Evolutionary conservation across 176 grass and related monocot genomes (phyloP), one percentile per base, ranked within the genome.

Genomic region (Hordeum vulgare): DNA sequence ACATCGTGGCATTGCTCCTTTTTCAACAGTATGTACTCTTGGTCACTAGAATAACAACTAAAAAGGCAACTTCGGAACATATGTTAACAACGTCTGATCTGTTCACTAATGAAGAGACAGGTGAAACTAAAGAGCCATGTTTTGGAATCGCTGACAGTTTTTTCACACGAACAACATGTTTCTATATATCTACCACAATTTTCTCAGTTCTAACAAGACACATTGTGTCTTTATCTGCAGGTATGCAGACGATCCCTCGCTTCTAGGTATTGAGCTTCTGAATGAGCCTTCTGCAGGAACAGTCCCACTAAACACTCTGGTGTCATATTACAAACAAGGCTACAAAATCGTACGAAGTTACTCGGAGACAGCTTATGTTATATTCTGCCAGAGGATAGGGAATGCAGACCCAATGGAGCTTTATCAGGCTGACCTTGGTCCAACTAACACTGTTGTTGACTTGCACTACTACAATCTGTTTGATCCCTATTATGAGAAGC

Each of bases 401-500:
- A 89, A 92, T 68, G 89, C 90, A 87, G 92, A 97, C 66, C 90
- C 94, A 71, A 87, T 90, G 26, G 94, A 97, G 80, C 84, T 97
- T 91, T 92, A 88, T 79, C 56, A 94, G 59, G 88, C 88, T 68
- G 90, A 94, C 73, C 83, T 94, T 33, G 88, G 92, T 56, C 21
- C 76, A 77, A 88, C 80, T 86, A 94, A 94, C 67, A 75, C 83
- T 9, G 94, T 94, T 76, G 80, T 94, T 68, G 94, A 97, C 66
- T 80, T 97, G 70, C 92, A 97, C 90, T 94, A 94, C 75, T 97
- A 97, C 71, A 97, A 91, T 76, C 77, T 97, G 21, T 94, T 97
- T 87, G 86, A 97, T 78, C 74, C 86, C 37, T 90, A 83, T 85
- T 97, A 92, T 60, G 81, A 85, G 54, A 89, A 83, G 61, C 68